Conservation (phyloP, 2,329 filamentous ascomycete genomes). For the Metarhizium guizhouense region DNA sequence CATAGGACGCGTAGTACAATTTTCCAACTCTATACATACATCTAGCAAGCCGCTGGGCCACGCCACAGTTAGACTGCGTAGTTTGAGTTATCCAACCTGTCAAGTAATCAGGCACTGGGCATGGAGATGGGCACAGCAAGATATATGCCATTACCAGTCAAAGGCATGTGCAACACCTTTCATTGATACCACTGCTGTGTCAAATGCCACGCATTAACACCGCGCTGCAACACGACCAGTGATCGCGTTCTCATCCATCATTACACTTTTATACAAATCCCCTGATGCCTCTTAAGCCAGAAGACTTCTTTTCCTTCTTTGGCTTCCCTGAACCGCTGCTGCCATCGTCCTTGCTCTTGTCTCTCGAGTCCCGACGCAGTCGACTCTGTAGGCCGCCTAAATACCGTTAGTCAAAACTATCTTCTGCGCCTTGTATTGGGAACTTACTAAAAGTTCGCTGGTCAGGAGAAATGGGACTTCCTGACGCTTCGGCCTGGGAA, state of each 20-base stretch:
- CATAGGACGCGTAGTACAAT: too few relatives aligned
- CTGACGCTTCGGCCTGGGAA: not conserved
- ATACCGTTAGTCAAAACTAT: not conserved
- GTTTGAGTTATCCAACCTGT: too few relatives aligned
- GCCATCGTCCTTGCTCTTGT: slow-evolving; percentile 35
- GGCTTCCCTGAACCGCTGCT: slow-evolving; percentile 17
- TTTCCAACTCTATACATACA: too few relatives aligned
- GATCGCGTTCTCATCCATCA: not conserved
- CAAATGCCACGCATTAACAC: not conserved
- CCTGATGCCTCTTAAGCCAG: slow-evolving; percentile 31
- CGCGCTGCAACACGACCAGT: not conserved
- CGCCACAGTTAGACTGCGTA: too few relatives aligned
- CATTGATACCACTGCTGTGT: too few relatives aligned
- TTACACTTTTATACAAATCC: slow-evolving; percentile 21
- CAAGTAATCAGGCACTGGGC: too few relatives aligned
- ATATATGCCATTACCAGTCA: too few relatives aligned
- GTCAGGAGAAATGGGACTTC: slow-evolving; percentile 25
- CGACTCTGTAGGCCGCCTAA: slow-evolving; percentile 39
- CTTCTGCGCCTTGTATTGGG: not conserved
- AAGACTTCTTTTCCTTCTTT: slow-evolving; percentile 28
- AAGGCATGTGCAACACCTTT: too few relatives aligned
- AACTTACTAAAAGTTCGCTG: slow-evolving; percentile 34
- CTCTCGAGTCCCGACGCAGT: slow-evolving; percentile 38
- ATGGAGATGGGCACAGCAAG: too few relatives aligned
- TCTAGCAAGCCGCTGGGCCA: too few relatives aligned